Evolutionary conservation across 768 basidiomycete genomes (phyloP).

Genomic region (Russula griseocarnosa): DNA sequence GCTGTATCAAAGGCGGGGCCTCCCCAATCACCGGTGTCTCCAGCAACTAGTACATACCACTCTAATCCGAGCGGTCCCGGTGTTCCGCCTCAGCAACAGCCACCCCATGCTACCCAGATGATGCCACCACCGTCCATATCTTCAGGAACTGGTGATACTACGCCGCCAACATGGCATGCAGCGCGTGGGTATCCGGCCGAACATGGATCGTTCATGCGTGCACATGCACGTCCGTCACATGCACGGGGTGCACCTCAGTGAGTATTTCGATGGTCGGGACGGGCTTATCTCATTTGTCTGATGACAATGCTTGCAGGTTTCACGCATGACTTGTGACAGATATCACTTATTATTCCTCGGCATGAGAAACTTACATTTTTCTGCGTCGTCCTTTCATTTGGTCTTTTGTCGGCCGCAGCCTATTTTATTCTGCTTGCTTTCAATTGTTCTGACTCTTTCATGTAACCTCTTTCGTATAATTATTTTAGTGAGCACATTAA

Average conservation of each 20-base stretch:
- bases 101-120: constrained; percentile 19
- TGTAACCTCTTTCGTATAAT: constrained; percentile 5
- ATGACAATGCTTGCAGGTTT: constrained; percentile 6
- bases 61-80: constrained; percentile 20
- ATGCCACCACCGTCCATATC: constrained; percentile 23
- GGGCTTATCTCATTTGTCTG: neutral
- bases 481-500: constrained; percentile 16
- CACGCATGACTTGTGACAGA: constrained; percentile 11
- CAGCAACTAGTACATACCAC: constrained; percentile 15
- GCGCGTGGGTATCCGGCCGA: constrained; percentile 20
- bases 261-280: neutral
- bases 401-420: neutral
- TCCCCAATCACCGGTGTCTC: constrained; percentile 22
- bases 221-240: constrained; percentile 22
- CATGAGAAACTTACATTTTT: neutral
- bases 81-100: constrained; percentile 19
- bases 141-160: constrained; percentile 14
- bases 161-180: constrained; percentile 10
- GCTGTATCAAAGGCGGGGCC: constrained; percentile 23
- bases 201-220: constrained; percentile 24
- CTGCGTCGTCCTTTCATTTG: neutral
- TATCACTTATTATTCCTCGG: neutral
- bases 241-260: constrained; percentile 22
- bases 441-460: neutral
- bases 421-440: neutral